Base-by-base conservation (phyloP, 768 basidiomycete genomes). In the Mrakia frigida region DNA sequence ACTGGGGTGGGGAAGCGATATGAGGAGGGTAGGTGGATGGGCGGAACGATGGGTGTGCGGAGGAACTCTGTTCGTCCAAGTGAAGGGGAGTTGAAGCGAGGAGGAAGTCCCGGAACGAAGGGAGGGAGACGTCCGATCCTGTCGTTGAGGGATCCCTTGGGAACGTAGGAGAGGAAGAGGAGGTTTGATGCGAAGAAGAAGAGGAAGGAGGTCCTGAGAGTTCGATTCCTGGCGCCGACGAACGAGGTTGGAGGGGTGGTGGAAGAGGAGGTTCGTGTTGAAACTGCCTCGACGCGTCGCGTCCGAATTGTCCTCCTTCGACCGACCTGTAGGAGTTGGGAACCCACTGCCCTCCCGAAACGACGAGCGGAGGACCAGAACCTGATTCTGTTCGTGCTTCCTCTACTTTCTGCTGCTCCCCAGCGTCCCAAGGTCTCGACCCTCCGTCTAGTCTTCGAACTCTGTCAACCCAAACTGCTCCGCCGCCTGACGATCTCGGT, bases 21-120 rank as follows among this genome's bases (percentile, higher is more conserved):
- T 56, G 56, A 56, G 56, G n/a, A 56, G 56, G 56, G 56, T 56
- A 28, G 56, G 56, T 56, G 11, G 23, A 9, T 56, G 56, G 56
- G 1, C 56, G 56, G 43, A 9, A 11, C 13, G 56, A 56, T 25
- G n/a, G 43, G 25, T 50, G 14, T 2, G 46, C 16, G 5, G 46
- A 50, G 46, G 46, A 50, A 18, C 2, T 18, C 21, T 2, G 11
- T 16, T 56, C 56, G 56, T 9, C 23, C 25, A 25, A 6, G n/a
- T 56, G 56, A 25, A 28, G 10, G 56, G 56, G 56, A 28, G 65
- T 43, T 23, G 65, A 39, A 21, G 65, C 35, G 65, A 68, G 65
- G 23, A 68, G 35, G 37, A 68, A 68, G 35, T 68, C 65, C 39
- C 65, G 65, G 37, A 68, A 65, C n/a, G 63, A 65, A 13, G 63